A percentile compares a stretch with the other conserved stretches of the same genome.
Evolutionary conservation across 768 basidiomycete species (phyloP).

Genomic region (Kwoniella botswanensis): DNA sequence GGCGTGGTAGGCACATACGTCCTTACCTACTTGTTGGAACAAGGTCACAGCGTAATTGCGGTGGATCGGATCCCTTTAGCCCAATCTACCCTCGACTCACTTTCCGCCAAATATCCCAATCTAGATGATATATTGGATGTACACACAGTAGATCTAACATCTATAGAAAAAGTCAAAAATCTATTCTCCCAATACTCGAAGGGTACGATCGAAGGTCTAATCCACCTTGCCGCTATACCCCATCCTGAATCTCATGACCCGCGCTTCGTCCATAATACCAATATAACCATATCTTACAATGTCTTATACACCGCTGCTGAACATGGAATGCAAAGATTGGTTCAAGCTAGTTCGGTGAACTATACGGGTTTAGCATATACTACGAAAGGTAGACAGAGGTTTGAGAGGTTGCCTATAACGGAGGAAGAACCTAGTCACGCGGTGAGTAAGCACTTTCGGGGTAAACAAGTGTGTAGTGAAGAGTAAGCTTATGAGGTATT

Average conservation of each 20-base stretch:
- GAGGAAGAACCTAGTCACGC: constrained; percentile 37
- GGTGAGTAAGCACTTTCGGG: constrained; percentile 23
- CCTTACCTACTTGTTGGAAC: constrained; percentile 31
- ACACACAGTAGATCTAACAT: constrained; percentile 26
- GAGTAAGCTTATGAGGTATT: not conserved
- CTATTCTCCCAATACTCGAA: constrained; percentile 17
- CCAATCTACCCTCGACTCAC: not conserved
- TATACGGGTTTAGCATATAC: constrained; percentile 44
- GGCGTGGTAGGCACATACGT: constrained; percentile 38
- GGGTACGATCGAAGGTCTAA: constrained; percentile 36
- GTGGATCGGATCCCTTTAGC: constrained; percentile 40
- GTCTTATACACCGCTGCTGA: constrained; percentile 44
- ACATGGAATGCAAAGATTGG: constrained; percentile 43
- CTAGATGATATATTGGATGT: constrained; percentile 15
- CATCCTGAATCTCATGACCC: constrained; percentile 32
- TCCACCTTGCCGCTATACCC: constrained; percentile 53
- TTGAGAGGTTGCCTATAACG: constrained; percentile 42
- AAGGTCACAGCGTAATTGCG: constrained; percentile 40
- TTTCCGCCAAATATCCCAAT: not conserved
- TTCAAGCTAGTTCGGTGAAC: constrained; percentile 54
- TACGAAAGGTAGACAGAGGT: constrained; percentile 31
- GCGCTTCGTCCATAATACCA: constrained; percentile 45
- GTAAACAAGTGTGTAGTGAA: not conserved
- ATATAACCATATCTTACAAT: constrained; percentile 47
- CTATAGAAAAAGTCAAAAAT: constrained; percentile 16